phyloP scores from a whole-genome alignment of 345 rosid species.

The Linum usitatissimum region DNA sequence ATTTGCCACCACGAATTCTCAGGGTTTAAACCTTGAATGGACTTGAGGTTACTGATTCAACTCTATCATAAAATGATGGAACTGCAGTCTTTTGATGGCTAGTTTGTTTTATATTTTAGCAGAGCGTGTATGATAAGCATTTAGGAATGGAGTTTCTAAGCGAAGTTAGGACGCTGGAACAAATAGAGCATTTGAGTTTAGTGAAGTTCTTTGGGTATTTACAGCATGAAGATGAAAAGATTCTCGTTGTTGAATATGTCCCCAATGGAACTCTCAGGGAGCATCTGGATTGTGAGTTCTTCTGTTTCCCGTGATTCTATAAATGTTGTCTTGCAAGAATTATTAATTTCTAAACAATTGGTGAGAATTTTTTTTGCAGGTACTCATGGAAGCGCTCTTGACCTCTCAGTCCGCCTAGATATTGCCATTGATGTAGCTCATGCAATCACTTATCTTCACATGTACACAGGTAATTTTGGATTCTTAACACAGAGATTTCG shows the following conservation, averaged over 20 bases:
- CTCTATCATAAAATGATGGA: neutral
- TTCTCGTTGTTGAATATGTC: conserved; percentile 70
- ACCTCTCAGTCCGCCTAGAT: conserved; percentile 57
- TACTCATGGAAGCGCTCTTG: conserved; percentile 43
- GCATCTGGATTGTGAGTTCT: conserved; percentile 75
- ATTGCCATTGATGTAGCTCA: conserved; percentile 83
- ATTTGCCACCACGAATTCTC: no score
- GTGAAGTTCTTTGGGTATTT: conserved; percentile 68
- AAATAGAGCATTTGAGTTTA: conserved; percentile 71
- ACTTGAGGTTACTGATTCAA: neutral
- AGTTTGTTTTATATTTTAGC: conserved; percentile 13
- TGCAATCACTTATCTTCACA: conserved; percentile 91
- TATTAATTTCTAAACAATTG: neutral
- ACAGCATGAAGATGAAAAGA: conserved; percentile 58
- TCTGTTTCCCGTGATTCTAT: neutral
- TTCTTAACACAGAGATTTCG: neutral
- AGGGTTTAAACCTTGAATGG: no score
- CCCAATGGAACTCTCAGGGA: conserved; percentile 86
- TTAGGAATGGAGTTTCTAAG: conserved; percentile 67
- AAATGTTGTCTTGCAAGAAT: neutral
- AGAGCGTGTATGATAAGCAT: conserved; percentile 70
- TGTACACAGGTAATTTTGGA: conserved; percentile 58
- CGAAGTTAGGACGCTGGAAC: conserved; percentile 64
- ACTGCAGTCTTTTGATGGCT: neutral
- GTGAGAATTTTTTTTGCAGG: conserved; percentile 38